Evolutionary conservation across 2,329 filamentous ascomycete species (phyloP).

Genomic region (Pyrenophora seminiperda): DNA sequence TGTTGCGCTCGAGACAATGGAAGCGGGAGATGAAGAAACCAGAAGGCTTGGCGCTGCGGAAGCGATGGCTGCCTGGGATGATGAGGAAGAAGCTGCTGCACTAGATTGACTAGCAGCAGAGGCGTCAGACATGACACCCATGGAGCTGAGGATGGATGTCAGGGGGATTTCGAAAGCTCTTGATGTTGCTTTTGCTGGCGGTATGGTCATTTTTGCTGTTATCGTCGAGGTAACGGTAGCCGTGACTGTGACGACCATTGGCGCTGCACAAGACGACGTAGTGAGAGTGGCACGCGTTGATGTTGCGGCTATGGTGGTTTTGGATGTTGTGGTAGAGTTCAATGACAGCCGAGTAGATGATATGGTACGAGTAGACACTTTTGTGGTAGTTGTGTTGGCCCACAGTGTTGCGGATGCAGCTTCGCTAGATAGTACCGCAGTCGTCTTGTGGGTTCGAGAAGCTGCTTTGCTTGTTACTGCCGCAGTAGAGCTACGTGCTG

Average conservation of each 20-base stretch:
- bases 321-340: not conserved
- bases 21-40: not conserved
- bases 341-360: not conserved
- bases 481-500: not conserved
- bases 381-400: not conserved
- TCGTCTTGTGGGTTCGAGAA: not conserved
- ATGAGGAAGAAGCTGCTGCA: not conserved
- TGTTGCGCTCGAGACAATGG: not conserved
- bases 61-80: not conserved
- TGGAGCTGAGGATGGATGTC: not conserved
- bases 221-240: not conserved
- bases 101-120: not conserved
- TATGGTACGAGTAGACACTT: not conserved
- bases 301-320: not conserved
- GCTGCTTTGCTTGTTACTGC: not conserved
- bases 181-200: not conserved
- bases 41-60: too few relatives aligned
- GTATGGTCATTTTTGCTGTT: not conserved
- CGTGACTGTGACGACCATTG: not conserved
- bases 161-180: not conserved
- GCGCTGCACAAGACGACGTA: not conserved
- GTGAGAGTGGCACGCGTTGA: not conserved
- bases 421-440: not conserved
- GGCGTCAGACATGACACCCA: not conserved
- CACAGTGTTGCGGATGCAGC: not conserved